Conservation (phyloP, 106 monocot species). For the Allium cepa region DNA sequence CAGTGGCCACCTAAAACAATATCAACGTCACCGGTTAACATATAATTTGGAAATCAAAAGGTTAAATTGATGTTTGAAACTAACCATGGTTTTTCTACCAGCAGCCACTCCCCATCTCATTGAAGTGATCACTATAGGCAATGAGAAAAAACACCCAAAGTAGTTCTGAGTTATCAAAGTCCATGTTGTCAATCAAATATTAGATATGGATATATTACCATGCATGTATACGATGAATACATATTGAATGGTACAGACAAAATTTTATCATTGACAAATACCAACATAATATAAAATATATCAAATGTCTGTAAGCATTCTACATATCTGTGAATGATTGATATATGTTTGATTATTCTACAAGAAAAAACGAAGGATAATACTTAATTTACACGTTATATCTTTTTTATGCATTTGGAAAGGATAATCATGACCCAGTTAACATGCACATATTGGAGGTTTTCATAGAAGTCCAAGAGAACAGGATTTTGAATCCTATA, state of each 20-base stretch:
- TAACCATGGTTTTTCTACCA: slow-evolving; percentile 94
- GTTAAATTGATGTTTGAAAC: slow-evolving; percentile 4
- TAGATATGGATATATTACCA: no score
- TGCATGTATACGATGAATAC: no score
- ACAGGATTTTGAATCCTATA: no score
- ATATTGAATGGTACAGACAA: no score
- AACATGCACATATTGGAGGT: not conserved
- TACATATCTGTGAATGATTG: no score
- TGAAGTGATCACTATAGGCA: slow-evolving; percentile 89
- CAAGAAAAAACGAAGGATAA: no score
- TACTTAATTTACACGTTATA: not conserved
- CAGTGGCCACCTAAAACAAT: slow-evolving; percentile 66
- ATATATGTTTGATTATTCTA: no score
- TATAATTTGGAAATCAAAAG: not conserved
- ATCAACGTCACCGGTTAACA: not conserved
- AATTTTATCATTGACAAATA: no score
- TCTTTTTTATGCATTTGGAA: not conserved
- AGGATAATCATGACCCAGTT: not conserved
- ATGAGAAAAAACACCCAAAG: slow-evolving; percentile 79
- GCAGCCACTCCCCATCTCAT: slow-evolving; percentile 88
- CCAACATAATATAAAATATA: no score
- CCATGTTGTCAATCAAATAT: no score
- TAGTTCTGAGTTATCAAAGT: slow-evolving; percentile 51
- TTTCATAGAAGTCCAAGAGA: not conserved
- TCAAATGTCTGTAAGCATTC: no score